Base-by-base conservation (phyloP, 495 filamentous ascomycete genomes). In the Terfezia claveryi region DNA sequence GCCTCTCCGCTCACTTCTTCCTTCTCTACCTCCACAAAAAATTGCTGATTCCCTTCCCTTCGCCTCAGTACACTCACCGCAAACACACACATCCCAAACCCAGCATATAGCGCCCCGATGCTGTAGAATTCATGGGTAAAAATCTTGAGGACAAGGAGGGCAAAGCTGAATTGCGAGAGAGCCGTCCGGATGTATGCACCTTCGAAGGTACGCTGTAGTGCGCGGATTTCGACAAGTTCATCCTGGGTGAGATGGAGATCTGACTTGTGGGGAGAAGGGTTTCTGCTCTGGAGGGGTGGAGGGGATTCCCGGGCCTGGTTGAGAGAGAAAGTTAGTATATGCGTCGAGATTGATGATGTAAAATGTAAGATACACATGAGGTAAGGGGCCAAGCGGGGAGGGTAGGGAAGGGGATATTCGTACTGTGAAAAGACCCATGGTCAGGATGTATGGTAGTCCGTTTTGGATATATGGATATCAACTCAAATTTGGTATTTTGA, bases 121-220 rank as follows among this genome's bases (percentile, higher is more conserved):
- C 79, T 75, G 69, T 94, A 96, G 75, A 96, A 94, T 63, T 94
- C 87, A 49, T 78, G 74, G 23, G 86, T 95, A 72, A 96, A 96
- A 67, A 98, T 93, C 70, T 89, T 92, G 52, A 98, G 78, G 9
- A 98, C 82, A 56, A 98, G 79, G 16, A 98, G 80, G 49, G 89
- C 79, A 64, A 98, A 96, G 52, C 80, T 85, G 75, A 95, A 96
- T 67, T 95, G 88, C 3, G 81, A 82, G 37, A 96, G 79, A 0
- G 89, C 85, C 0, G 91, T 98, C 53, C 91, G 86, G 58, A 94
- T 79, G 69, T 98, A 98, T 37, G 91, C 92, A 1, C 91, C 91
- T 72, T 96, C 91, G 60, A 96, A 98, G 14, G 91, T 98, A 16
- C 91, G 77, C 67, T 98, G 91, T 5, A 88, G 83, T 0, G 89